Percentiles rank a stretch among this genome's conserved stretches.
Evolutionary conservation across 2,329 filamentous ascomycete species (phyloP).

Genomic region (Sporothrix dimorphospora): DNA sequence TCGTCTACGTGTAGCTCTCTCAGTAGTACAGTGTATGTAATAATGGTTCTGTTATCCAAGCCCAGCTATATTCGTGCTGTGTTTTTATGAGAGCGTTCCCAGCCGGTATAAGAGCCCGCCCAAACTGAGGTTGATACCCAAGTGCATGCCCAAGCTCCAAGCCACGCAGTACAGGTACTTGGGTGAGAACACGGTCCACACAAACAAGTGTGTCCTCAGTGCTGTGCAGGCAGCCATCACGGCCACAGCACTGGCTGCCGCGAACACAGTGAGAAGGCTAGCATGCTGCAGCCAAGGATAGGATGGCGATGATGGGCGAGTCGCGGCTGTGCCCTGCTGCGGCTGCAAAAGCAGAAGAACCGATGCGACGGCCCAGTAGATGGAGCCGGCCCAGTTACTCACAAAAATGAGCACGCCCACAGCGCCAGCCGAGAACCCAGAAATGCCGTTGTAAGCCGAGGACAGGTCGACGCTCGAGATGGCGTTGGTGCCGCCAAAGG

Average conservation of each 20-base stretch:
- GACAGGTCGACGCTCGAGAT: constrained; percentile 95
- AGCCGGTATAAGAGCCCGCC: constrained; percentile 63
- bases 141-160: constrained; percentile 83
- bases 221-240: constrained; percentile 89
- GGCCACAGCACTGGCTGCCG: constrained; percentile 64
- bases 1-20: neutral
- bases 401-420: constrained; percentile 85
- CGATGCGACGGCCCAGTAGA: constrained; percentile 79
- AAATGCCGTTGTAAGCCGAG: constrained; percentile 91
- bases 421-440: constrained; percentile 74
- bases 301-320: neutral
- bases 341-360: constrained; percentile 54
- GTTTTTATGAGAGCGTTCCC: constrained; percentile 37
- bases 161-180: constrained; percentile 93
- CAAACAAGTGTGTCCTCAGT: constrained; percentile 87
- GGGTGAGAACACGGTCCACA: constrained; percentile 98
- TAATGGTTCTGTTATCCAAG: neutral
- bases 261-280: constrained; percentile 70
- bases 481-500: constrained; percentile 86
- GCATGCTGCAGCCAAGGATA: constrained; percentile 52
- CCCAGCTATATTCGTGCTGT: neutral
- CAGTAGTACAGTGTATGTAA: neutral
- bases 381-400: constrained; percentile 86
- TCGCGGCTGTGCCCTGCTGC: neutral
- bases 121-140: constrained; percentile 68